These are phyloP conservation scores for Aquilaria malaccensis DNA, from an alignment of 345 rosid species.

Conservation along the genomic window DNA sequence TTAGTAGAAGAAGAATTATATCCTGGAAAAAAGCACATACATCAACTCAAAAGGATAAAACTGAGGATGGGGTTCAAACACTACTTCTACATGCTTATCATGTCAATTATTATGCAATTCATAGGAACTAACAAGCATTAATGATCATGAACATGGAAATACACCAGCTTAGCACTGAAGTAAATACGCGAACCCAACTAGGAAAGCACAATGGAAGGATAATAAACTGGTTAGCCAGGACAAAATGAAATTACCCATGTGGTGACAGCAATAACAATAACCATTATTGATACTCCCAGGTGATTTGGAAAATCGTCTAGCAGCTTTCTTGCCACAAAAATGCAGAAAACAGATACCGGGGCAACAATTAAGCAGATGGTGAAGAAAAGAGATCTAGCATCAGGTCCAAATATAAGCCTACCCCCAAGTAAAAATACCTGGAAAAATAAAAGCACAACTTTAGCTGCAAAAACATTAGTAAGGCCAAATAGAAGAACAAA, in stretches of 20 bases:
- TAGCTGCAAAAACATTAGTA: constrained; percentile 4
- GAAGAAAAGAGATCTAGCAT: constrained; percentile 58
- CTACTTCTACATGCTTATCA: background rate
- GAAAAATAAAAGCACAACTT: constrained; percentile 14
- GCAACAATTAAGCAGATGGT: constrained; percentile 61
- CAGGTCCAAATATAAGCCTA: constrained; percentile 95
- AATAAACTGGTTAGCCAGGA: constrained; percentile 9
- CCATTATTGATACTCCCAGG: constrained; percentile 60
- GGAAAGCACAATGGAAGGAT: background rate
- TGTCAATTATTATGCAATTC: constrained; percentile 2
- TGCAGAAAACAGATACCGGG: constrained; percentile 70
- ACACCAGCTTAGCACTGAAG: background rate
- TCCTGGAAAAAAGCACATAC: constrained; percentile 40
- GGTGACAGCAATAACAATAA: constrained; percentile 39
- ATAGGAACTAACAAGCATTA: background rate
- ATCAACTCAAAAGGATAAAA: constrained; percentile 15
- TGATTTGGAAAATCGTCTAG: constrained; percentile 61
- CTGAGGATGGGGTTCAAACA: background rate
- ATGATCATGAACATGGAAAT: background rate
- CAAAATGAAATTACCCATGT: constrained; percentile 44
- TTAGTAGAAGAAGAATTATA: constrained; percentile 61
- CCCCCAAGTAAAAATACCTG: constrained; percentile 73
- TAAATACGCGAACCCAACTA: background rate
- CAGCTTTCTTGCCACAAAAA: constrained; percentile 66
- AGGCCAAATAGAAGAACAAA: background rate